Conservation (phyloP, 805 yeast genomes). For the Teunomyces aglyptinius region DNA sequence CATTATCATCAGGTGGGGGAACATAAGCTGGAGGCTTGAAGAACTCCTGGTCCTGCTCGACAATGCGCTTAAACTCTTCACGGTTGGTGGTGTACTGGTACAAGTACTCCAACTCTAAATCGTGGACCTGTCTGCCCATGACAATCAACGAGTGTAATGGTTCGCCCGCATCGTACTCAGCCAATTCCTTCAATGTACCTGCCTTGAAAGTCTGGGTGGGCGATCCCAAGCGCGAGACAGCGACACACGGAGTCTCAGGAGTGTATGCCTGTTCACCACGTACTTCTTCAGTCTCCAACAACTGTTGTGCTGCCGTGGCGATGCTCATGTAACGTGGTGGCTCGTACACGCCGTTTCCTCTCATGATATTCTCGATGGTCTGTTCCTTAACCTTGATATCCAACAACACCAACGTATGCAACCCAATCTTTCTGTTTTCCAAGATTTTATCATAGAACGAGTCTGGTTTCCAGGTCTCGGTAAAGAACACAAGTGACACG, state of each 20-base stretch:
- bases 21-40: conserved; percentile 73
- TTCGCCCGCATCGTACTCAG: conserved; percentile 86
- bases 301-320: conserved; percentile 82
- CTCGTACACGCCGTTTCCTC: conserved; percentile 88
- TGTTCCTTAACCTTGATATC: conserved; percentile 98
- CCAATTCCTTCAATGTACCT: conserved; percentile 74
- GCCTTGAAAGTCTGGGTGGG: conserved; percentile 81
- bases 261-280: conserved; percentile 79
- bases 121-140: conserved; percentile 92
- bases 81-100: conserved; percentile 69
- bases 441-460: conserved; percentile 84
- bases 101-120: conserved; percentile 83
- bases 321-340: conserved; percentile 97
- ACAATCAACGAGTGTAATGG: conserved; percentile 91
- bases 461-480: conserved; percentile 95
- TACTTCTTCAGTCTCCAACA: conserved; percentile 80
- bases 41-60: conserved; percentile 55
- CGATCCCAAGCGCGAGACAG: conserved; percentile 88
- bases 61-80: conserved; percentile 45
- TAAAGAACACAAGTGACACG: conserved; percentile 93
- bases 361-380: conserved; percentile 87
- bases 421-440: conserved; percentile 88
- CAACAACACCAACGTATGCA: conserved; percentile 82
- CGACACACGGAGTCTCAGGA: conserved; percentile 87
- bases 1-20: conserved; percentile 36